Evolutionary conservation across 2,329 filamentous ascomycete genomes (phyloP).

Genomic region (Dactylellina drechsleri): DNA sequence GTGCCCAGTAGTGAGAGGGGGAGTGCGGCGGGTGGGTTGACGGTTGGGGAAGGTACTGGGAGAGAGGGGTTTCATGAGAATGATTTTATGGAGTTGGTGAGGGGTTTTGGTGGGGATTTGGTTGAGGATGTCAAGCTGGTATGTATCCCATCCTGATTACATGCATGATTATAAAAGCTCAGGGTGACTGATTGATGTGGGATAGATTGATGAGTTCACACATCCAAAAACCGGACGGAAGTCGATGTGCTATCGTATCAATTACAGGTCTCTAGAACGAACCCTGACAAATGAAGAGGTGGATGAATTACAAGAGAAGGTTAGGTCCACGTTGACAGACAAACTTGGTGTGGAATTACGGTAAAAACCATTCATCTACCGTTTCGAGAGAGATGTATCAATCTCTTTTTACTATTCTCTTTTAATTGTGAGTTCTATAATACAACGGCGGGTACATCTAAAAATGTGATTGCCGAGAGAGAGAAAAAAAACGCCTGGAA

Average conservation of each 20-base stretch:
- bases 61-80: constrained; percentile 81
- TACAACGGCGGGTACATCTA: constrained; percentile 28
- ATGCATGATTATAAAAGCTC: too few relatives aligned
- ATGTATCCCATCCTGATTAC: constrained; percentile 20
- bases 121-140: constrained; percentile 87
- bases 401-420: not conserved
- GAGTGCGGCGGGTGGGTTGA: constrained; percentile 56
- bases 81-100: constrained; percentile 95
- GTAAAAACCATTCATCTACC: constrained; percentile 60
- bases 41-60: constrained; percentile 58
- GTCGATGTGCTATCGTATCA: constrained; percentile 91
- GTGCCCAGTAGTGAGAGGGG: constrained; percentile 64
- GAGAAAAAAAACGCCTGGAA: constrained; percentile 29
- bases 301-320: constrained; percentile 77
- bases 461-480: constrained; percentile 16
- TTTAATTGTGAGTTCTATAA: constrained; percentile 27
- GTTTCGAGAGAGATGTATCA: not conserved
- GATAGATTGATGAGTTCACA: constrained; percentile 76
- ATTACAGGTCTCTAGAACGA: constrained; percentile 90
- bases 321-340: constrained; percentile 73
- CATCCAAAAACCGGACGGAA: constrained; percentile 84
- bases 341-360: constrained; percentile 82
- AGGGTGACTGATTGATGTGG: not conserved
- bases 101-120: constrained; percentile 80
- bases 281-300: constrained; percentile 86